These are phyloP conservation scores for Bipolaris cookei DNA, from an alignment of 2,329 filamentous ascomycete genomes.

Conservation along the genomic window DNA sequence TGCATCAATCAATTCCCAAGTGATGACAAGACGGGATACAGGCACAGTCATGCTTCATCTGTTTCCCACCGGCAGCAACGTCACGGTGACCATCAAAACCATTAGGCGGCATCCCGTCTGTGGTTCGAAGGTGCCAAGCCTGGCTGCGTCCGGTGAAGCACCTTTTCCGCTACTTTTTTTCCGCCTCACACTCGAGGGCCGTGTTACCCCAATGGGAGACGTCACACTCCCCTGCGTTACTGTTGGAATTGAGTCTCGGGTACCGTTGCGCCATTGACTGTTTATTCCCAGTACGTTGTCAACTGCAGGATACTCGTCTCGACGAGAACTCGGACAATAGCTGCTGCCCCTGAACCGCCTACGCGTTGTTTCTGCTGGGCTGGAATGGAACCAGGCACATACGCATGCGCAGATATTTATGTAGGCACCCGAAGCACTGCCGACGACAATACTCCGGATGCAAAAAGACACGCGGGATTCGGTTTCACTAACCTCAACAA, in stretches of 20 bases:
- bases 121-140: constrained; percentile 4
- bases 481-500: constrained; percentile 4
- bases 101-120: constrained; percentile 9
- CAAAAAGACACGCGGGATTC: background rate
- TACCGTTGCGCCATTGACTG: background rate
- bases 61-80: background rate
- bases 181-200: constrained; percentile 5
- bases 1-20: background rate
- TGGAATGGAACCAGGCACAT: background rate
- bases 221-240: constrained; percentile 4
- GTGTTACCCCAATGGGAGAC: constrained; percentile 5
- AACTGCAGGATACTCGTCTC: background rate
- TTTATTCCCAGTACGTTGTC: background rate
- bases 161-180: constrained; percentile 9
- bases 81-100: constrained; percentile 7
- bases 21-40: background rate
- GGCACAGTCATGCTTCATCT: background rate
- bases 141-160: constrained; percentile 16
- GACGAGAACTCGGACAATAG: too few species aligned
- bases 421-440: too few species aligned
- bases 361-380: too few species aligned
- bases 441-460: background rate
- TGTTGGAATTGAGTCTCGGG: background rate
- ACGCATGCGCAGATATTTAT: background rate
- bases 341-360: too few species aligned